phyloP scores from a whole-genome alignment of 1,139 yeast genomes.

The Protomyces inouyei region DNA sequence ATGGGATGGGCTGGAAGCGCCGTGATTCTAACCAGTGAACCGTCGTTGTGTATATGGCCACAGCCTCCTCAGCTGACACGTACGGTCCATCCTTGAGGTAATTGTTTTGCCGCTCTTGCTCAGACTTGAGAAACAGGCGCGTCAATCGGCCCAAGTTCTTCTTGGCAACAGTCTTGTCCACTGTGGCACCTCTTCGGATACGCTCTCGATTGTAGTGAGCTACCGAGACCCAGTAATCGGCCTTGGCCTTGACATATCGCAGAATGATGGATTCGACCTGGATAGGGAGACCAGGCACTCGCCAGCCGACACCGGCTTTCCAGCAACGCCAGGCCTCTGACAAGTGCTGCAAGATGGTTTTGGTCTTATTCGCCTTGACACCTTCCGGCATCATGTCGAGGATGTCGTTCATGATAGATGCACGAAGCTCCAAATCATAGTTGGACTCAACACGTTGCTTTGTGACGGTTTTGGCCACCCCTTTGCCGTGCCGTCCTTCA shows the following conservation, averaged over 20 bases:
- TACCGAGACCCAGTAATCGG: constrained; percentile 93
- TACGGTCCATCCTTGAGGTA: constrained; percentile 86
- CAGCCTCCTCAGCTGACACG: constrained; percentile 82
- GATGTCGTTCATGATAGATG: constrained; percentile 92
- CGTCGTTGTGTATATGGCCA: constrained; percentile 76
- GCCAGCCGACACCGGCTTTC: constrained; percentile 99
- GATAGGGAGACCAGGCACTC: constrained; percentile 91
- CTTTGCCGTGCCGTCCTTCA: constrained; percentile 90
- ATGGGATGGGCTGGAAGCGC: constrained; percentile 80
- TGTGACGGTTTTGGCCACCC: constrained; percentile 87
- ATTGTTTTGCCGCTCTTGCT: constrained; percentile 78
- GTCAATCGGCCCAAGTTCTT: constrained; percentile 90
- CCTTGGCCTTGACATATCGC: constrained; percentile 87
- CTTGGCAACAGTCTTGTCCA: constrained; percentile 88
- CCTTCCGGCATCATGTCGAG: constrained; percentile 97
- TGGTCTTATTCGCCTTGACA: constrained; percentile 77
- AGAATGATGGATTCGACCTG: constrained; percentile 83
- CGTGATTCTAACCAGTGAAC: constrained; percentile 90
- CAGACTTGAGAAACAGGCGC: constrained; percentile 84
- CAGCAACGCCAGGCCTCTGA: constrained; percentile 99
- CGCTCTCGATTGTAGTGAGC: constrained; percentile 91
- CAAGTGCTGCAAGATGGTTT: constrained; percentile 83
- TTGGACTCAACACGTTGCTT: constrained; percentile 94
- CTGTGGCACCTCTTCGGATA: constrained; percentile 78
- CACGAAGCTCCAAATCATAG: constrained; percentile 86